These are phyloP conservation scores for Chrysosporium queenslandicum DNA, from an alignment of 2,329 filamentous ascomycete genomes.

Conservation along the genomic window DNA sequence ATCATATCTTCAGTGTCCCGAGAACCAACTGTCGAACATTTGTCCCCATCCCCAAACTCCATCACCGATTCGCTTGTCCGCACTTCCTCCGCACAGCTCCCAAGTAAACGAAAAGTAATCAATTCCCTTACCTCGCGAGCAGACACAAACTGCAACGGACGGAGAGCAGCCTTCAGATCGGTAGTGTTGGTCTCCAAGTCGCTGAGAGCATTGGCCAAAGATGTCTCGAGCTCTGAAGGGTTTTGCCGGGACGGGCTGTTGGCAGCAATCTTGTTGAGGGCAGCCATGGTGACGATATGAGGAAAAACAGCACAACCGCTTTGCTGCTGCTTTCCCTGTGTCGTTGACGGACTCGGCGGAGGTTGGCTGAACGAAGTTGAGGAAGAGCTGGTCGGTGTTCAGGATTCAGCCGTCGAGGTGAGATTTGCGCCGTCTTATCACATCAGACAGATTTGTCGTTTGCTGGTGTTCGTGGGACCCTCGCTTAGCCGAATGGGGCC, in stretches of 20 bases:
- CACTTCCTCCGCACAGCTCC: background rate
- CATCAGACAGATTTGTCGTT: constrained; percentile 7
- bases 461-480: constrained; percentile 15
- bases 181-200: constrained; percentile 99
- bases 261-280: constrained; percentile 94
- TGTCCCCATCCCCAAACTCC: too few species aligned
- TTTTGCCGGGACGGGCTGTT: constrained; percentile 94
- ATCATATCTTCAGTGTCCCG: background rate
- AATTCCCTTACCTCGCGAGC: constrained; percentile 83
- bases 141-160: constrained; percentile 97
- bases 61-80: too few species aligned
- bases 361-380: constrained; percentile 8
- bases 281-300: constrained; percentile 50
- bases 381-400: constrained; percentile 13
- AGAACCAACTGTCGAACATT: too few species aligned
- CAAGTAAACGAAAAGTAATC: constrained; percentile 2
- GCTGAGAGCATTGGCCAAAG: constrained; percentile 92
- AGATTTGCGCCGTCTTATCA: constrained; percentile 9
- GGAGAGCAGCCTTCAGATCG: constrained; percentile 91
- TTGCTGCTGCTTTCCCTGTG: constrained; percentile 17
- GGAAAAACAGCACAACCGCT: constrained; percentile 14
- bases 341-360: constrained; percentile 12
- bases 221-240: constrained; percentile 95
- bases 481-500: constrained; percentile 15
- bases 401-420: constrained; percentile 6